Evolutionary conservation across 441 rosid species (phyloP).

Genomic region (Geranium incanum): DNA sequence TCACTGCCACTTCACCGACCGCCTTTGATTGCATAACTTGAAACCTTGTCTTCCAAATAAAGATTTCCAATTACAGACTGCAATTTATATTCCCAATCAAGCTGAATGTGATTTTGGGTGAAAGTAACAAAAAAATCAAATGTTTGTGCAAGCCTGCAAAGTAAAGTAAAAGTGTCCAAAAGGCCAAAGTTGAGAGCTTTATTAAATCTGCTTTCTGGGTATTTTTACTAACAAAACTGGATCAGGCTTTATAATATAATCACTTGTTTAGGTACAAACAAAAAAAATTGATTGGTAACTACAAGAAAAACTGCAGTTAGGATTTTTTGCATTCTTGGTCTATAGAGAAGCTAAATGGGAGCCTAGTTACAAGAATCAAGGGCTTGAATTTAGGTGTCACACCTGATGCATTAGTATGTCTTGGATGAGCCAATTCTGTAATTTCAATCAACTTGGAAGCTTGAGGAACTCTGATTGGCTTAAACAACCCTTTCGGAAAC

Average conservation of each 20-base stretch:
- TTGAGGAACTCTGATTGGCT: background rate
- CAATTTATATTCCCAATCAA: background rate
- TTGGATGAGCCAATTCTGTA: conserved; percentile 12
- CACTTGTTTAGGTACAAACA: background rate
- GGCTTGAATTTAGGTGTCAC: conserved; percentile 17
- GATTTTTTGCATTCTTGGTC: too few species aligned
- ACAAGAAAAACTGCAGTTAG: background rate
- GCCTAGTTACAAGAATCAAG: conserved; percentile 23
- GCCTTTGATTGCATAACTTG: background rate
- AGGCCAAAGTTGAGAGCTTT: too few species aligned
- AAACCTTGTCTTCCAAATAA: background rate
- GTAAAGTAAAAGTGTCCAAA: too few species aligned
- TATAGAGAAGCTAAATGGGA: background rate
- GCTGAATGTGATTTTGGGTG: background rate
- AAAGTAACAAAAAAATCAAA: background rate
- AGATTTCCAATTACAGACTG: background rate
- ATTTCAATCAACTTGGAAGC: conserved; percentile 12
- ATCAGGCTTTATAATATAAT: background rate
- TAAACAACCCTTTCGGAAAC: conserved; percentile 8
- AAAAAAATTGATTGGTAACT: background rate
- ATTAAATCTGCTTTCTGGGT: background rate
- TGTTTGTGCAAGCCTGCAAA: background rate
- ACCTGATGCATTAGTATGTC: conserved; percentile 2
- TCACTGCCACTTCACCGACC: too few species aligned
- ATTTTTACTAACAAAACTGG: background rate